phyloP scores from a whole-genome alignment of 306 rosid genomes.

The Dalbergia oliveri region DNA sequence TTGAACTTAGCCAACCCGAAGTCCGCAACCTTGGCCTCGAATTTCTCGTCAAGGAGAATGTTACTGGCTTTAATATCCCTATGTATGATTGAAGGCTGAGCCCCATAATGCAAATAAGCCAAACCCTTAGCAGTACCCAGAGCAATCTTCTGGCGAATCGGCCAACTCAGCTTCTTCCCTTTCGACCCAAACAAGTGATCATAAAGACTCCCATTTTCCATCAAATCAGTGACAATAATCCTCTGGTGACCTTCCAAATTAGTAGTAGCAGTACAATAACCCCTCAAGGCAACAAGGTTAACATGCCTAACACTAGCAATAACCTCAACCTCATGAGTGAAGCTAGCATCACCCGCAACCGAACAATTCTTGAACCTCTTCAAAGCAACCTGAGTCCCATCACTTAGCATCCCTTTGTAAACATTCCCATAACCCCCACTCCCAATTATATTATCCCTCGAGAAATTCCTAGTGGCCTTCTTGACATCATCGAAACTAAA shows the following conservation, averaged over 20 bases:
- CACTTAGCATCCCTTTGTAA: constrained; percentile 69
- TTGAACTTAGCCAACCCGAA: constrained; percentile 94
- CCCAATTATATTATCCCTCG: constrained; percentile 76
- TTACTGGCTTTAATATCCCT: constrained; percentile 94
- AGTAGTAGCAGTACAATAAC: constrained; percentile 91
- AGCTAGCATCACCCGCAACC: constrained; percentile 78
- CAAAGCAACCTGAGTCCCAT: constrained; percentile 84
- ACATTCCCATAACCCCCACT: constrained; percentile 98
- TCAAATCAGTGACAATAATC: constrained; percentile 90
- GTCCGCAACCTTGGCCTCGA: constrained; percentile 91
- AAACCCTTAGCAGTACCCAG: constrained; percentile 91
- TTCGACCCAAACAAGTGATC: constrained; percentile 82
- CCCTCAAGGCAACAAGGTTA: constrained; percentile 85
- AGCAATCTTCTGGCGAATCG: constrained; percentile 75
- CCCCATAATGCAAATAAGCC: constrained; percentile 94
- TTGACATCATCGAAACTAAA: constrained; percentile 74
- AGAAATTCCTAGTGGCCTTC: constrained; percentile 80
- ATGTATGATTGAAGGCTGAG: constrained; percentile 91
- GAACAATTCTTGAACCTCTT: constrained; percentile 98
- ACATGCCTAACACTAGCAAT: constrained; percentile 95
- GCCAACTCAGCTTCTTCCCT: constrained; percentile 78
- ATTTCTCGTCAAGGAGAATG: constrained; percentile 83
- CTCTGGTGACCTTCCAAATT: constrained; percentile 89
- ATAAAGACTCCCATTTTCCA: constrained; percentile 90
- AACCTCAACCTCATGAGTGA: constrained; percentile 89